Percentiles rank a stretch among this genome's conserved stretches.
Evolutionary conservation across 2,329 filamentous ascomycete genomes (phyloP).

Genomic region (Hirsutella rhossiliensis): DNA sequence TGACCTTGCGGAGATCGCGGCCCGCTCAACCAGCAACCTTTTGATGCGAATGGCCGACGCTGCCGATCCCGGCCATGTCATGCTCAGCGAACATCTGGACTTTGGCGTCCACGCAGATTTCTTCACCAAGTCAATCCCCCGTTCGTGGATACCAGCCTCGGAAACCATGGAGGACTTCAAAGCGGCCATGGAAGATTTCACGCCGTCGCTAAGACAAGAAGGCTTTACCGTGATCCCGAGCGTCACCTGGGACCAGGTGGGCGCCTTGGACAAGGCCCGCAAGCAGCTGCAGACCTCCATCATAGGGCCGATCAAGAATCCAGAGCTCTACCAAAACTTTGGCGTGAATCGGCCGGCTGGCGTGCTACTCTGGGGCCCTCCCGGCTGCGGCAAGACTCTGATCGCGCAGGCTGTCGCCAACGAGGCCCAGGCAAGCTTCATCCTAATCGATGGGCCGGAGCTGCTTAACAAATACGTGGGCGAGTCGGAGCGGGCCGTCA

Average conservation of each 20-base stretch:
- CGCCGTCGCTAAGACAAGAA: slow-evolving; percentile 64
- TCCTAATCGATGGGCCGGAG: slow-evolving; percentile 93
- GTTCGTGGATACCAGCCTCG: slow-evolving; percentile 1
- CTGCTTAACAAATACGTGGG: slow-evolving; percentile 96
- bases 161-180: slow-evolving; percentile 47
- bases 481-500: slow-evolving; percentile 85
- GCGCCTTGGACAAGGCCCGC: slow-evolving; percentile 68
- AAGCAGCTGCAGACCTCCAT: slow-evolving; percentile 76
- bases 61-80: slow-evolving; percentile 12
- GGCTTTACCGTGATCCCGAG: slow-evolving; percentile 91
- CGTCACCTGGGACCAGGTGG: slow-evolving; percentile 87
- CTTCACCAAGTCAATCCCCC: not conserved
- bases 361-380: slow-evolving; percentile 90
- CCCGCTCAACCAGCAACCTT: slow-evolving; percentile 27
- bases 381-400: slow-evolving; percentile 92
- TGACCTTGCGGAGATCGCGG: slow-evolving; percentile 59
- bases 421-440: slow-evolving; percentile 93
- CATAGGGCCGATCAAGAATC: slow-evolving; percentile 77
- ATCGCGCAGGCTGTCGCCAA: slow-evolving; percentile 94
- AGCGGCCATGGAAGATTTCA: slow-evolving; percentile 52
- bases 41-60: slow-evolving; percentile 19
- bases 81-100: not conserved
- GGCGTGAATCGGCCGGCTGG: slow-evolving; percentile 76
- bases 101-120: not conserved
- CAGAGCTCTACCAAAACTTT: slow-evolving; percentile 61